Conservation (phyloP, 2,329 filamentous ascomycete species). For the Aspergillus fischeri region DNA sequence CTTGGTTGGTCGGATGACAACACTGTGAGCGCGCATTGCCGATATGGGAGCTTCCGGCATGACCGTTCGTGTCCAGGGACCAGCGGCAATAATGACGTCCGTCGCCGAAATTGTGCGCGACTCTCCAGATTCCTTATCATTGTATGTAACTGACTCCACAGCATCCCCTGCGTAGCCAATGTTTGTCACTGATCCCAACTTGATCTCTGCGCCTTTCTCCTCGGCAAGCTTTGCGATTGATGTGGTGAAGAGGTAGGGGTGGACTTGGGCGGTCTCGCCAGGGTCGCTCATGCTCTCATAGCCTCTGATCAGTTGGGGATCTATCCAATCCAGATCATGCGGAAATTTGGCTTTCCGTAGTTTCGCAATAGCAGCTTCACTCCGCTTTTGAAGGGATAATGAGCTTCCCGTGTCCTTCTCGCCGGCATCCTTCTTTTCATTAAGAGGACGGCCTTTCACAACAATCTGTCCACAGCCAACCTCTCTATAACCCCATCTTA, state of each 20-base stretch:
- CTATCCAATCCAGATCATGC: constrained; percentile 78
- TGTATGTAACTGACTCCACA: constrained; percentile 63
- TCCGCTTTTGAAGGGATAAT: constrained; percentile 56
- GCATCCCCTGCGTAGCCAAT: constrained; percentile 55
- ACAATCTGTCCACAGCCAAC: constrained; percentile 69
- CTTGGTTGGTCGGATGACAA: constrained; percentile 55
- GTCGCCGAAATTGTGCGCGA: constrained; percentile 52
- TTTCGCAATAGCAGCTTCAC: constrained; percentile 47
- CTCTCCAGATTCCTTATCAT: constrained; percentile 47
- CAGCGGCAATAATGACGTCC: constrained; percentile 58
- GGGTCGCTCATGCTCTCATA: constrained; percentile 84
- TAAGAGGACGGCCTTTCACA: constrained; percentile 44
- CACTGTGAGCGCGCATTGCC: constrained; percentile 59
- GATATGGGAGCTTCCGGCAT: constrained; percentile 55
- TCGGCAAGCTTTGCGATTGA: constrained; percentile 73
- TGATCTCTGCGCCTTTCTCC: constrained; percentile 64
- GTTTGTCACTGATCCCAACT: constrained; percentile 63
- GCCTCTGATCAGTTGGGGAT: constrained; percentile 58
- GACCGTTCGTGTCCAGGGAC: constrained; percentile 57
- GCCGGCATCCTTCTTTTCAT: constrained; percentile 27
- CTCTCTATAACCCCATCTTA: constrained; percentile 80
- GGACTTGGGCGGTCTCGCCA: constrained; percentile 84
- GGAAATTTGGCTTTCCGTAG: constrained; percentile 63
- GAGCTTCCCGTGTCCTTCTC: constrained; percentile 27
- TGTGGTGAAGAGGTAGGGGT: constrained; percentile 86